Evolutionary conservation across 2,329 filamentous ascomycete species (phyloP).

Genomic region (Corinectria fuckeliana): DNA sequence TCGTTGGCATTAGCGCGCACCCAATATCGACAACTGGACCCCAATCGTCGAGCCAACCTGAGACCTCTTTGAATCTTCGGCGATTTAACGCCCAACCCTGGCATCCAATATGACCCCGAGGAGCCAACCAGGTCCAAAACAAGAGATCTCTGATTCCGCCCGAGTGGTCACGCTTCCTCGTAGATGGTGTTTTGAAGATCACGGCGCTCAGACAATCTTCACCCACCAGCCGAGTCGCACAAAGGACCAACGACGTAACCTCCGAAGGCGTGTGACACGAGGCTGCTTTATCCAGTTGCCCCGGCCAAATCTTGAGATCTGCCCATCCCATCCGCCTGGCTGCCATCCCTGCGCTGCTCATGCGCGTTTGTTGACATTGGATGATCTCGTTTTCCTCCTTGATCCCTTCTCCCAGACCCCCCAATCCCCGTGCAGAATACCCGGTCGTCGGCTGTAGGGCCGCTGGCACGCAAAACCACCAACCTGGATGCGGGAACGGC

Average conservation of each 20-base stretch:
- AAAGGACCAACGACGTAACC: background rate
- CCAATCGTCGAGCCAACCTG: background rate
- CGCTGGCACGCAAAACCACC: conserved; percentile 23
- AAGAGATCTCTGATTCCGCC: background rate
- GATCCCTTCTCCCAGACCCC: conserved; percentile 18
- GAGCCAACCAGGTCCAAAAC: conserved; percentile 4
- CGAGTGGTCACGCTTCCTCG: background rate
- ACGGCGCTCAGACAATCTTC: background rate
- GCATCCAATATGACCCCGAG: background rate
- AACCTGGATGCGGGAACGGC: conserved; percentile 34
- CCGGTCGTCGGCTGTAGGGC: conserved; percentile 17
- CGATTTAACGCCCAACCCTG: conserved; percentile 1
- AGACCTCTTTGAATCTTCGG: background rate
- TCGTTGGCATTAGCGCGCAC: background rate
- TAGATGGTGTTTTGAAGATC: conserved; percentile 6
- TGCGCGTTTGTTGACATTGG: conserved; percentile 28
- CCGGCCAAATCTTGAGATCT: conserved; percentile 32
- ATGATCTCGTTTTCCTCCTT: conserved; percentile 29
- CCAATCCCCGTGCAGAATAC: background rate
- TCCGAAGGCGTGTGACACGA: too few relatives aligned
- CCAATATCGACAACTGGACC: background rate
- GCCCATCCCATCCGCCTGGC: conserved; percentile 31
- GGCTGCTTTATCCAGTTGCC: too few relatives aligned
- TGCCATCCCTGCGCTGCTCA: conserved; percentile 29
- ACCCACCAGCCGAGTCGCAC: background rate